phyloP scores from a whole-genome alignment of 2,329 filamentous ascomycete species.

The Botrytis galanthina region DNA sequence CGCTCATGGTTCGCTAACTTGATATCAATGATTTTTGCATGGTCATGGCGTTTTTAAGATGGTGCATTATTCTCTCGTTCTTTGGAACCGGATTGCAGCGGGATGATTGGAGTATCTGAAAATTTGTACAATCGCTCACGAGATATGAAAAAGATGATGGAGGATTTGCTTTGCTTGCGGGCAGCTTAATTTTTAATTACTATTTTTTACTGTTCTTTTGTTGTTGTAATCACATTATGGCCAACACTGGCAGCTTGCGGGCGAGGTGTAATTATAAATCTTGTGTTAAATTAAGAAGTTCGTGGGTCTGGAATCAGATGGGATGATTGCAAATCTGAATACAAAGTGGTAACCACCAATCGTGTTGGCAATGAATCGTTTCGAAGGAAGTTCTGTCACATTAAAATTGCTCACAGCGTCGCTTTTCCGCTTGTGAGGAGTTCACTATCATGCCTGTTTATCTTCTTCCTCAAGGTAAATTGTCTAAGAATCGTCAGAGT shows the following conservation, averaged over 20 bases:
- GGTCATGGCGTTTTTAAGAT: neutral
- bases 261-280: neutral
- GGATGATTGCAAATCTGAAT: neutral
- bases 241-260: neutral
- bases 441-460: neutral
- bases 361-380: neutral
- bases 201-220: neutral
- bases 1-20: neutral
- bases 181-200: neutral
- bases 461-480: neutral
- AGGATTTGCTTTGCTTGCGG: neutral
- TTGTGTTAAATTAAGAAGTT: neutral
- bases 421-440: neutral
- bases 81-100: neutral
- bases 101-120: neutral
- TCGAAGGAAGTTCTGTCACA: neutral
- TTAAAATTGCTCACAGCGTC: neutral
- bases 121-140: slow-evolving; percentile 3
- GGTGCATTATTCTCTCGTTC: neutral
- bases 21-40: neutral
- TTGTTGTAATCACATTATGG: neutral
- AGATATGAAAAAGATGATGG: neutral
- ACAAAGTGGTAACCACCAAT: neutral
- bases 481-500: neutral
- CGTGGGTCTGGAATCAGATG: neutral